Evolutionary conservation across 23 red algal genomes (phyloP).

Genomic region (Gracilaria gracilis): DNA sequence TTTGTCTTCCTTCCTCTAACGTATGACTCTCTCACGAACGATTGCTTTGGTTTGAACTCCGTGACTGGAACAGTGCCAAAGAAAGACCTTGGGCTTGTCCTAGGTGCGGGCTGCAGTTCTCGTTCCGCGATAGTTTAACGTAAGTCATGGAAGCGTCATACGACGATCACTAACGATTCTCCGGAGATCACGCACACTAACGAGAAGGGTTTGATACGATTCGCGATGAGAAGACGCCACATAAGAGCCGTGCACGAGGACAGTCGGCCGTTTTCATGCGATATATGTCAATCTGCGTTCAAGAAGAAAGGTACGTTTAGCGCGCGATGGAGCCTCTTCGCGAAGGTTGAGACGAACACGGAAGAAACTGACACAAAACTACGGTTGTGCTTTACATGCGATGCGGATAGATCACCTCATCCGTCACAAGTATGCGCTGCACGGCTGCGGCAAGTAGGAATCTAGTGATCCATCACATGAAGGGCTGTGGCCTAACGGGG

Average conservation of each 20-base stretch:
- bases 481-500: no score
- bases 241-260: slow-evolving; percentile 16
- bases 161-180: background rate
- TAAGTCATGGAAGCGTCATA: background rate
- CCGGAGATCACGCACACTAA: background rate
- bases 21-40: background rate
- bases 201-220: background rate
- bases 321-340: no score
- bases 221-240: background rate
- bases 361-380: background rate
- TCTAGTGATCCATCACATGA: no score
- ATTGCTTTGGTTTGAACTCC: background rate
- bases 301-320: slow-evolving; percentile 37
- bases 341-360: background rate
- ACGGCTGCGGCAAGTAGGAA: background rate
- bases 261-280: slow-evolving; percentile 14
- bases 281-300: slow-evolving; percentile 1
- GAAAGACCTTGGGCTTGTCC: slow-evolving; percentile 9
- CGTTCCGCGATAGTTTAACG: slow-evolving; percentile 44
- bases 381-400: no score
- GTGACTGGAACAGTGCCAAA: background rate
- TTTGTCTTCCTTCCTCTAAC: background rate
- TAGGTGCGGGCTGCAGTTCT: slow-evolving; percentile 3
- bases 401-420: background rate
- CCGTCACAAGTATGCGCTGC: slow-evolving; percentile 21